Base-by-base conservation (phyloP, 23 red algal species). In the Gracilaria domingensis region DNA sequence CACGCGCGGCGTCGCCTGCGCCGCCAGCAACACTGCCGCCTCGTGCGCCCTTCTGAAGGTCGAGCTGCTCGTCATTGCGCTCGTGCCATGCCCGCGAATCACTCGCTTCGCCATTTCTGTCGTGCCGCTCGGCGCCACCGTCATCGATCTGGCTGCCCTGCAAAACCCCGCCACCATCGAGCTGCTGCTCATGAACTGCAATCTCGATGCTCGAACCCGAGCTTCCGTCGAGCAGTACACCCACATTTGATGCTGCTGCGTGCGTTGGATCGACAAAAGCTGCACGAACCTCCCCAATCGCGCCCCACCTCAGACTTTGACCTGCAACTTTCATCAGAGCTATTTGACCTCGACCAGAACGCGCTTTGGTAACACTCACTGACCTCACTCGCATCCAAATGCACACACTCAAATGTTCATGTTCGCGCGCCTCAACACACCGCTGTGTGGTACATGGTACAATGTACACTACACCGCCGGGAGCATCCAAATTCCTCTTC, bases 81-180 rank as follows among this genome's bases (percentile, higher is more conserved):
- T 89, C 25, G 53, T 61, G 12, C 82, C 82, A 8, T 55, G 61
- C 32, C 39, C 37, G 42, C 64, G 39, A 0, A 5, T 89, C 53
- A 51, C 74, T 26, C 85, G 85, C 53, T 23, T 54, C 20, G 71
- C 72, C 51, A 65, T 89, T 48, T 35, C 29, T 13, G 71, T 55
- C 12, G 74, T 80, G 36, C 45, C 85, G 42, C 42, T 69, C 18
- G 85, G 70, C 21, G 85, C 85, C n/a, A 54, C 74, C 17, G 85
- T 65, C 20, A 29, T 49, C 21, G 85, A 89, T 23, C 26, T 89
- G 28, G 85, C 85, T 14, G 53, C 85, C 18, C 39, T 80, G n/a
- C 85, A 49, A 39, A 72, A 78, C 60, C 25, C 80, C 6, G 49
- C 85, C 18, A 89, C 85, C 8, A 51, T 89, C 33, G 85, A 89